phyloP scores from a whole-genome alignment of 495 filamentous ascomycete genomes.

The Talaromyces proteolyticus region DNA sequence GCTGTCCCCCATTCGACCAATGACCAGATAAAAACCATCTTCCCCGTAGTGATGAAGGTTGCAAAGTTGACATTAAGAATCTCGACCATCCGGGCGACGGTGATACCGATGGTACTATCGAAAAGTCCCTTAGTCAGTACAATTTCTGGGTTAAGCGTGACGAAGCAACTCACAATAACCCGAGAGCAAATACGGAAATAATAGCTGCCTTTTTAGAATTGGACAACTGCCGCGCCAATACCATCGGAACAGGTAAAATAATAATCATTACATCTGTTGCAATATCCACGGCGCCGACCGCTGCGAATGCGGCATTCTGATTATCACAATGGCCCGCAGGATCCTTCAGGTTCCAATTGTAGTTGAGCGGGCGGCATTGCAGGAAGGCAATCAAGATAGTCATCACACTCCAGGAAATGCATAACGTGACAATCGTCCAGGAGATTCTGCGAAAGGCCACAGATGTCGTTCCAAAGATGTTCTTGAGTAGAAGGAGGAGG shows the following conservation, averaged over 20 bases:
- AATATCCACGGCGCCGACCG: constrained; percentile 42
- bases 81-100: background rate
- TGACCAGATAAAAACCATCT: background rate
- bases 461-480: background rate
- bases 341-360: constrained; percentile 39
- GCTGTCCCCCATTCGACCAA: background rate
- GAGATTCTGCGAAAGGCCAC: background rate
- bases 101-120: background rate
- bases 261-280: constrained; percentile 45
- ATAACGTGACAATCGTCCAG: background rate
- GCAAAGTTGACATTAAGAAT: background rate
- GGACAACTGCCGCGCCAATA: constrained; percentile 40
- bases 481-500: background rate
- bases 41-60: background rate
- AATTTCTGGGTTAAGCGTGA: background rate
- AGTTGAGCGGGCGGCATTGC: constrained; percentile 38
- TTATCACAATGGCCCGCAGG: constrained; percentile 40
- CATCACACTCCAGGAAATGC: background rate
- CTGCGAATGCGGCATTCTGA: constrained; percentile 37
- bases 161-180: constrained; percentile 34
- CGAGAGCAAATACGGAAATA: constrained; percentile 43
- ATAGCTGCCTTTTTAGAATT: constrained; percentile 40
- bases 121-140: background rate
- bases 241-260: constrained; percentile 39
- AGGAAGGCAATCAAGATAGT: constrained; percentile 5